A percentile compares a stretch with the other conserved stretches of the same genome.
These are phyloP conservation scores for Umbelopsis sp. DNA, from an alignment of 192 early-diverging fungal genomes.

Conservation along the genomic window DNA sequence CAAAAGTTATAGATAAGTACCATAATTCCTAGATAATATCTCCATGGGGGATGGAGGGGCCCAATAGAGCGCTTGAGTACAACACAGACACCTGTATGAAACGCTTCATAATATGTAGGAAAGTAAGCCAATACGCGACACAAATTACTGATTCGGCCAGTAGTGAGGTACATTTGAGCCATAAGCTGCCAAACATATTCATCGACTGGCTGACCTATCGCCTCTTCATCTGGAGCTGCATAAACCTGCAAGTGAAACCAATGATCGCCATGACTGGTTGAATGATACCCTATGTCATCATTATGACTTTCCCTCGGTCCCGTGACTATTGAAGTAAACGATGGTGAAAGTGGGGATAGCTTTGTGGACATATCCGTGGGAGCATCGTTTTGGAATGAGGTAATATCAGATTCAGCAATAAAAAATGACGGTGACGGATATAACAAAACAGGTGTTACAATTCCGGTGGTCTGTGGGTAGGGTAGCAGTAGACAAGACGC, in stretches of 20 bases:
- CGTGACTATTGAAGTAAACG: not conserved
- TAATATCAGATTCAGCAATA: constrained; percentile 7
- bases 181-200: constrained; percentile 48
- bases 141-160: constrained; percentile 35
- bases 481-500: not conserved
- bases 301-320: not conserved
- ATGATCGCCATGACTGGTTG: not conserved
- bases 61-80: constrained; percentile 47
- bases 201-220: constrained; percentile 46
- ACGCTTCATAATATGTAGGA: not conserved
- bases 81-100: constrained; percentile 5
- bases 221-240: not conserved
- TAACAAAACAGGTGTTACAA: not conserved
- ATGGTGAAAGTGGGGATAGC: constrained; percentile 1
- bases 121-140: constrained; percentile 16
- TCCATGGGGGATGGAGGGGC: constrained; percentile 51
- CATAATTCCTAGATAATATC: constrained; percentile 56
- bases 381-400: not conserved
- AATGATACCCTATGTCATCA: constrained; percentile 1
- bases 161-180: constrained; percentile 46
- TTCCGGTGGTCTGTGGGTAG: not conserved
- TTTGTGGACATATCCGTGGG: not conserved
- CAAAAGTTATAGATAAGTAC: constrained; percentile 14
- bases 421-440: not conserved
- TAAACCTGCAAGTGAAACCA: not conserved